Evolutionary conservation across 2,329 filamentous ascomycete genomes (phyloP).

Genomic region (Sarocladium brachiariae): DNA sequence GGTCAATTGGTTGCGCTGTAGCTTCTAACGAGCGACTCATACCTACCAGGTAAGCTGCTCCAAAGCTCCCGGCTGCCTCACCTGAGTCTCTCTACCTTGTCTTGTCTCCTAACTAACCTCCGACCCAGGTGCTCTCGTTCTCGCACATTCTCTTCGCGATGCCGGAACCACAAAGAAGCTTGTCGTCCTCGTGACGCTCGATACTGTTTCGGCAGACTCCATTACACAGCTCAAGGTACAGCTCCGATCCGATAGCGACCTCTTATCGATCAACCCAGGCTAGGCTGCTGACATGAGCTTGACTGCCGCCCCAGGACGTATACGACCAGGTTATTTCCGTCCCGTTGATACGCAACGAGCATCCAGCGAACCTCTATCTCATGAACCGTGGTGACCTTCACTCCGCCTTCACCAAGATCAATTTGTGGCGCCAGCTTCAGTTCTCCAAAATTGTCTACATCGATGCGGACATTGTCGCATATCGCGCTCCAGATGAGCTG

Average conservation of each 20-base stretch:
- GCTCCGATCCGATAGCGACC: neutral
- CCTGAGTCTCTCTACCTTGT: neutral
- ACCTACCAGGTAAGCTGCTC: slow-evolving; percentile 69
- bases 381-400: slow-evolving; percentile 89
- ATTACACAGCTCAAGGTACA: slow-evolving; percentile 71
- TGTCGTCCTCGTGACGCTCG: slow-evolving; percentile 74
- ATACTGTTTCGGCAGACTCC: slow-evolving; percentile 68
- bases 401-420: slow-evolving; percentile 93
- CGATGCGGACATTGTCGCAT: slow-evolving; percentile 87
- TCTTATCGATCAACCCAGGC: neutral
- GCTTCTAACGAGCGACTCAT: slow-evolving; percentile 88
- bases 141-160: slow-evolving; percentile 92
- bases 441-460: slow-evolving; percentile 92
- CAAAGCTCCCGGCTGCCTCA: neutral
- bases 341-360: slow-evolving; percentile 67
- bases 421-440: slow-evolving; percentile 84
- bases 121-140: slow-evolving; percentile 71
- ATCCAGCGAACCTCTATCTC: slow-evolving; percentile 75
- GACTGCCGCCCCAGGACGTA: slow-evolving; percentile 50
- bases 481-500: slow-evolving; percentile 87
- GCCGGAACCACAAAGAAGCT: slow-evolving; percentile 79
- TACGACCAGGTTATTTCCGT: slow-evolving; percentile 90
- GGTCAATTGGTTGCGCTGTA: slow-evolving; percentile 29
- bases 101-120: no score
- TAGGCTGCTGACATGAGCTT: slow-evolving; percentile 2